Conservation (phyloP, 805 yeast species). For the Barnettozyma pratensis region DNA sequence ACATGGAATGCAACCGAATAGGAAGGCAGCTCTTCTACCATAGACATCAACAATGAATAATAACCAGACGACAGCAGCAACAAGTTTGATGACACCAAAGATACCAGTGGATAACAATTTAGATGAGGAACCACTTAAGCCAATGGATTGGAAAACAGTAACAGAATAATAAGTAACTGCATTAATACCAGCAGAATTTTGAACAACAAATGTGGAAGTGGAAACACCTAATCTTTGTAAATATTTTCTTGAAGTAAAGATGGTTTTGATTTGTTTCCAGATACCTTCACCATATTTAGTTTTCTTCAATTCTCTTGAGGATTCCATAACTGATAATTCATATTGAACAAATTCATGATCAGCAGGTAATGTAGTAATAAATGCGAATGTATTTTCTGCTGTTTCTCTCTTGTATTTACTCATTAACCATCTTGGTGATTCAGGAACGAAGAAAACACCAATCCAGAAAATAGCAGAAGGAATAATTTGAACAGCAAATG, state of each 20-base stretch:
- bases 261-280: constrained; percentile 34
- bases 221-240: constrained; percentile 34
- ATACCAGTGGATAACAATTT: constrained; percentile 46
- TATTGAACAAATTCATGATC: constrained; percentile 36
- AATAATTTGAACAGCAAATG: constrained; percentile 41
- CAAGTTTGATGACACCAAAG: constrained; percentile 46
- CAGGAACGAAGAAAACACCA: constrained; percentile 36
- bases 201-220: constrained; percentile 37
- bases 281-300: constrained; percentile 32
- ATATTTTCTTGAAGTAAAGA: constrained; percentile 28
- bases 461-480: constrained; percentile 39
- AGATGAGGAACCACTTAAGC: constrained; percentile 39
- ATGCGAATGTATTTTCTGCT: constrained; percentile 33
- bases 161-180: constrained; percentile 51
- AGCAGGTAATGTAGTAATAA: constrained; percentile 33
- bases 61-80: constrained; percentile 18
- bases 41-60: constrained; percentile 11
- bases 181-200: constrained; percentile 44
- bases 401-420: constrained; percentile 30
- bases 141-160: constrained; percentile 42
- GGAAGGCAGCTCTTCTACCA: constrained; percentile 14
- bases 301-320: constrained; percentile 23
- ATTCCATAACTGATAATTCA: constrained; percentile 32
- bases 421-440: constrained; percentile 42
- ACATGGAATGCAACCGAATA: constrained; percentile 10